These are phyloP conservation scores for Metschnikowia amazonensis DNA, from an alignment of 805 yeast species.

Conservation along the genomic window DNA sequence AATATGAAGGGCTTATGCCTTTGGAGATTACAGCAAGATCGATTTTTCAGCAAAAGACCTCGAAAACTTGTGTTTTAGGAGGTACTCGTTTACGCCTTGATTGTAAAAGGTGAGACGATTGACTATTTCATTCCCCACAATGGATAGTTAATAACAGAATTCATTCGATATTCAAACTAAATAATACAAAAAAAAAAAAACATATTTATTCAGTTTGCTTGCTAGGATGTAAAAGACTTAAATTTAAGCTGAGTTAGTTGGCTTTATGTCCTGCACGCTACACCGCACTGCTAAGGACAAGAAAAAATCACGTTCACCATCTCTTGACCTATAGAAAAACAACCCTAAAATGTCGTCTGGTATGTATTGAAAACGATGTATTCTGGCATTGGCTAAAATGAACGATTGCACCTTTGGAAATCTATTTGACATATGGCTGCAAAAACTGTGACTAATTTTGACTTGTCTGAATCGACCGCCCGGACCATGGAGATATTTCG, in stretches of 20 bases:
- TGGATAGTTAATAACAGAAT: not conserved
- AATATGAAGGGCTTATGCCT: not conserved
- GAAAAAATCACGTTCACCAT: not conserved
- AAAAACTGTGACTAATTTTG: not conserved
- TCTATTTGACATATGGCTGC: not conserved
- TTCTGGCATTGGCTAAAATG: not conserved
- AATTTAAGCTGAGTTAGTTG: not conserved
- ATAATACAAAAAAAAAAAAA: not conserved
- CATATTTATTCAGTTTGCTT: not conserved
- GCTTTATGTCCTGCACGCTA: not conserved
- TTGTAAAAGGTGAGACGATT: not conserved
- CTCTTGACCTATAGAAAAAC: not conserved
- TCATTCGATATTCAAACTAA: not conserved
- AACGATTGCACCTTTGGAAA: not conserved
- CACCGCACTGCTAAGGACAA: constrained; percentile 1
- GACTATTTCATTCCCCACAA: not conserved
- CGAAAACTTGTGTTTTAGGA: not conserved
- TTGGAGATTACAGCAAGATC: not conserved
- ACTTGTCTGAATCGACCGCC: not conserved
- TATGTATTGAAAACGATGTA: not conserved
- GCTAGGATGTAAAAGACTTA: not conserved
- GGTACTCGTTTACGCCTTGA: not conserved
- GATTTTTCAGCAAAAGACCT: not conserved
- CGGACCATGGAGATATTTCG: too few species aligned
- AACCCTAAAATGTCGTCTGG: constrained; percentile 1